phyloP scores from a whole-genome alignment of 2,329 filamentous ascomycete genomes.

The Fusarium fujikuroi region DNA sequence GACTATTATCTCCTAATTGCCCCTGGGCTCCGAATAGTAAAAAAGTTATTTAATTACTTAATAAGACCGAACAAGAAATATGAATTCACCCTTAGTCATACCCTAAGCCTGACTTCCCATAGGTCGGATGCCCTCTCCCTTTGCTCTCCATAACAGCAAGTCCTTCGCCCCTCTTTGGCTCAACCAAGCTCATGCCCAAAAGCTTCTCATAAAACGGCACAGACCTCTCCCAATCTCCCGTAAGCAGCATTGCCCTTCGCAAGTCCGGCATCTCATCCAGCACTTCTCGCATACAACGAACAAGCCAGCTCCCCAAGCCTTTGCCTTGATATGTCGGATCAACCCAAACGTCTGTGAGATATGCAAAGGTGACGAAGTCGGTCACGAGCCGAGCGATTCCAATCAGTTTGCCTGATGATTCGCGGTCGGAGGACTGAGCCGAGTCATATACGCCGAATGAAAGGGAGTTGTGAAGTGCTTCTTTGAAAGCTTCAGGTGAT shows the following conservation, averaged over 20 bases:
- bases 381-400: conserved; percentile 64
- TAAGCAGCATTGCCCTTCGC: conserved; percentile 63
- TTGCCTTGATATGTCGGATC: conserved; percentile 62
- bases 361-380: conserved; percentile 71
- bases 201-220: conserved; percentile 50
- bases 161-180: conserved; percentile 33
- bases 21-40: no score
- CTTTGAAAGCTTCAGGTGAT: conserved; percentile 55
- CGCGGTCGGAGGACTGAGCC: no score
- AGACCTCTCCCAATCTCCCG: conserved; percentile 48
- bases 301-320: conserved; percentile 70
- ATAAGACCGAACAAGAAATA: no score
- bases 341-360: conserved; percentile 72
- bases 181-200: conserved; percentile 47
- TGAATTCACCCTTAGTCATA: neutral
- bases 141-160: conserved; percentile 44
- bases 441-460: conserved; percentile 65
- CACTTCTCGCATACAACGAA: conserved; percentile 65
- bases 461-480: conserved; percentile 63
- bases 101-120: neutral
- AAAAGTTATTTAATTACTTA: no score
- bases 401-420: conserved; percentile 26
- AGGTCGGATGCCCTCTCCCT: conserved; percentile 35
- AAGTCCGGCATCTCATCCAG: conserved; percentile 64
- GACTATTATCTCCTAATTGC: no score